Evolutionary conservation across 495 filamentous ascomycete genomes (phyloP).

Genomic region (Tetracladium setigerum): DNA sequence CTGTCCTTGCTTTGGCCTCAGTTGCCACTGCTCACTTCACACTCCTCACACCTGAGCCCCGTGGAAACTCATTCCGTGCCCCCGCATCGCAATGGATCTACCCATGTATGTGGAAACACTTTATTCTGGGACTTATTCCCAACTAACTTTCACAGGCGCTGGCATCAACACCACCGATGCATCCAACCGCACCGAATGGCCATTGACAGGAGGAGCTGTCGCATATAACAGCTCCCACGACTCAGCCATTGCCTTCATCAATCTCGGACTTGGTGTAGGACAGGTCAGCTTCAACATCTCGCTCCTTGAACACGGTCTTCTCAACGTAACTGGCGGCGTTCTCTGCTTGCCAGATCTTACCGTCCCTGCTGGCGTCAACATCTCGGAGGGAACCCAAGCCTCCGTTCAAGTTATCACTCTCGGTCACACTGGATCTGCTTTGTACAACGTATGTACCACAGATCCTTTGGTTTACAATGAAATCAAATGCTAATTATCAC

Average conservation of each 20-base stretch:
- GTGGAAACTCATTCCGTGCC: slow-evolving; percentile 38
- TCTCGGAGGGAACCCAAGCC: slow-evolving; percentile 41
- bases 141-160: slow-evolving; percentile 35
- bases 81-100: slow-evolving; percentile 43
- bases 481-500: slow-evolving; percentile 2
- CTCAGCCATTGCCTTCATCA: slow-evolving; percentile 53
- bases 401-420: slow-evolving; percentile 52
- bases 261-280: slow-evolving; percentile 51
- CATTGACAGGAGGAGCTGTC: slow-evolving; percentile 47
- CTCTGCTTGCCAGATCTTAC: slow-evolving; percentile 46
- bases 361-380: slow-evolving; percentile 32
- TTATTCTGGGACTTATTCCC: not conserved
- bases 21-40: slow-evolving; percentile 49
- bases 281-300: slow-evolving; percentile 53
- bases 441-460: slow-evolving; percentile 51
- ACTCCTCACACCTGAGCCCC: slow-evolving; percentile 49
- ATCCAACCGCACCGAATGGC: slow-evolving; percentile 55
- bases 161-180: slow-evolving; percentile 38
- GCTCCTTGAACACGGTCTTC: slow-evolving; percentile 33
- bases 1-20: slow-evolving; percentile 28
- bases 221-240: slow-evolving; percentile 42
- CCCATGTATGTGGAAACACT: slow-evolving; percentile 39
- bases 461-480: not conserved
- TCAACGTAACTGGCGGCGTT: slow-evolving; percentile 55
- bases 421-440: slow-evolving; percentile 33